These are phyloP conservation scores for Tephrocybe sp. DNA, from an alignment of 768 basidiomycete species.

Conservation along the genomic window DNA sequence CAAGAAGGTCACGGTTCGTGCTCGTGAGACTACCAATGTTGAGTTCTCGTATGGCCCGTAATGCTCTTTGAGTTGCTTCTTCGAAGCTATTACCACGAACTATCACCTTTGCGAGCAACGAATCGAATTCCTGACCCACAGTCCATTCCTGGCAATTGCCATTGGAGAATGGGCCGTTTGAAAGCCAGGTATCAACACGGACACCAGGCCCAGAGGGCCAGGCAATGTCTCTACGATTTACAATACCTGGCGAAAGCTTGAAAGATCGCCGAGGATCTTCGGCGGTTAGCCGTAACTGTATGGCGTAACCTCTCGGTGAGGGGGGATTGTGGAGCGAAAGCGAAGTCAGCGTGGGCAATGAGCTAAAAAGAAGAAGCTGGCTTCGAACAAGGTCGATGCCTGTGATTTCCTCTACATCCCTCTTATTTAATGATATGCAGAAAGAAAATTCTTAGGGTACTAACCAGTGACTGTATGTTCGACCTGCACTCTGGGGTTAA, in stretches of 20 bases:
- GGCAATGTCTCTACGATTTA: conserved; percentile 66
- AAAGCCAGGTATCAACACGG: conserved; percentile 83
- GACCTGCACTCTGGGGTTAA: conserved; percentile 72
- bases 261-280: conserved; percentile 77
- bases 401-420: conserved; percentile 74
- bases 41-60: conserved; percentile 80
- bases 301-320: conserved; percentile 69
- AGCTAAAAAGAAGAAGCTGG: conserved; percentile 81
- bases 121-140: conserved; percentile 80
- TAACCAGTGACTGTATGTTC: conserved; percentile 86
- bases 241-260: conserved; percentile 84
- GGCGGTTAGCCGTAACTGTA: conserved; percentile 89
- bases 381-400: conserved; percentile 88
- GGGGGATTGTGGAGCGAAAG: conserved; percentile 70
- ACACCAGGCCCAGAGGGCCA: conserved; percentile 86
- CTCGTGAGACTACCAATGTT: conserved; percentile 58
- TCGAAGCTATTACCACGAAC: conserved; percentile 80
- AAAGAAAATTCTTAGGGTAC: conserved; percentile 25
- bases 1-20: conserved; percentile 33
- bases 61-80: conserved; percentile 81
- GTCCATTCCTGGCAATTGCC: conserved; percentile 31
- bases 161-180: conserved; percentile 58
- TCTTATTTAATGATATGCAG: background rate
- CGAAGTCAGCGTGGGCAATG: conserved; percentile 68
- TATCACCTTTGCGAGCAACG: conserved; percentile 82